Evolutionary conservation across 495 filamentous ascomycete genomes (phyloP), one percentile per base, ranked within the genome.

Genomic region (Chlorociboria aeruginascens): DNA sequence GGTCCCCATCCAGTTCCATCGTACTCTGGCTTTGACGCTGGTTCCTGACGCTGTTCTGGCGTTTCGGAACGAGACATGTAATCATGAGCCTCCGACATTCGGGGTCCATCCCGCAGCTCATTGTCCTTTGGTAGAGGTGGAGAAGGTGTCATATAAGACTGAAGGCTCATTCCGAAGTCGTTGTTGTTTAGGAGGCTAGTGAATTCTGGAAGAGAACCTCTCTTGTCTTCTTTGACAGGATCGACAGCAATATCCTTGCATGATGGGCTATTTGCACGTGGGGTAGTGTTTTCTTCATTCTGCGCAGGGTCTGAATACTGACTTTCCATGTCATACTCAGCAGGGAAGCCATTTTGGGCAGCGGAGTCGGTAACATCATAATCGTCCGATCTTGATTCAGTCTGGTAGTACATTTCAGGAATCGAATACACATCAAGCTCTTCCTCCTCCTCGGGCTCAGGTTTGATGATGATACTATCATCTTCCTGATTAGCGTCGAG

Each of bases 401-500:
- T 36, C 2, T 35, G 49, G 10, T 65, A 57, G 37, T 71, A 77
- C 59, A 79, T 68, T 46, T 84, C 82, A n/a, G 85, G 72, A 42
- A 90, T 81, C 13, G 75, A 70, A 54, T 86, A 86, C 17, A 88
- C 68, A 56, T 90, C 82, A 17, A 72, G 49, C 12, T 76, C 78
- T 37, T 71, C 68, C 2, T 78, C 70, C 44, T 58, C 52, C 29
- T 66, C 63, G 11, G 70, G 72, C 55, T 86, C 78, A 32, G 75
- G 70, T 53, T 85, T 89, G 53, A 88, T 77, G 29, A 81, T 66
- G 32, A 86, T 74, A 53, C 78, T 82, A 13, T 73, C 73, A 1
- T 71, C 66, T 41, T 59, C 59, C 36, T 68, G 63, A 37, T 77
- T 74, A 40, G 73, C 62, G 7, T 60, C 57, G 8, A 56, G 30